Conservation (phyloP, 345 rosid genomes). For the Erucastrum elatum region DNA sequence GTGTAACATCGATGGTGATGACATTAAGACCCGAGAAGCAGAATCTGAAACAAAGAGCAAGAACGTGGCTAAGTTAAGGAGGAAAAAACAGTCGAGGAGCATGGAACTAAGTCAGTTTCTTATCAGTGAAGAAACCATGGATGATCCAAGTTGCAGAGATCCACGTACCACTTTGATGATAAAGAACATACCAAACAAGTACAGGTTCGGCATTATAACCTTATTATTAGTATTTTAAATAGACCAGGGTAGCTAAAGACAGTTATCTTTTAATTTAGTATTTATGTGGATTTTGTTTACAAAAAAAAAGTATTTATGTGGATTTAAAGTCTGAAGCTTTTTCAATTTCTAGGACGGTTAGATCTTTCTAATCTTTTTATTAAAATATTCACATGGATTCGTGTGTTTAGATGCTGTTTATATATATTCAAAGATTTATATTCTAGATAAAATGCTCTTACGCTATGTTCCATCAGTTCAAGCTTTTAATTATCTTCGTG, state of each 20-base stretch:
- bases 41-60: conserved; percentile 11
- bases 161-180: conserved; percentile 46
- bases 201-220: conserved; percentile 31
- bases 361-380: conserved; percentile 21
- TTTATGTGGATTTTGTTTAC: not conserved
- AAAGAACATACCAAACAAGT: conserved; percentile 46
- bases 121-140: conserved; percentile 55
- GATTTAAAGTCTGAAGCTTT: conserved; percentile 28
- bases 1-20: conserved; percentile 16
- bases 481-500: conserved; percentile 32
- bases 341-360: conserved; percentile 4
- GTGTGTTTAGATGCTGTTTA: conserved; percentile 31
- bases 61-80: conserved; percentile 49
- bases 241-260: not conserved
- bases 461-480: conserved; percentile 34
- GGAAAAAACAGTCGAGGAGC: conserved; percentile 51
- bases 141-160: conserved; percentile 46
- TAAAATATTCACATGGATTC: conserved; percentile 41
- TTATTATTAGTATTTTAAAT: not conserved
- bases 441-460: conserved; percentile 43
- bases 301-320: not conserved
- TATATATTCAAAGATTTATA: conserved; percentile 35
- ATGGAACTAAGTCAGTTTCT: conserved; percentile 65
- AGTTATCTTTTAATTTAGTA: conserved; percentile 3
- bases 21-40: conserved; percentile 39